phyloP scores from a whole-genome alignment of 1,139 yeast species.

The Candida glucosophila region DNA sequence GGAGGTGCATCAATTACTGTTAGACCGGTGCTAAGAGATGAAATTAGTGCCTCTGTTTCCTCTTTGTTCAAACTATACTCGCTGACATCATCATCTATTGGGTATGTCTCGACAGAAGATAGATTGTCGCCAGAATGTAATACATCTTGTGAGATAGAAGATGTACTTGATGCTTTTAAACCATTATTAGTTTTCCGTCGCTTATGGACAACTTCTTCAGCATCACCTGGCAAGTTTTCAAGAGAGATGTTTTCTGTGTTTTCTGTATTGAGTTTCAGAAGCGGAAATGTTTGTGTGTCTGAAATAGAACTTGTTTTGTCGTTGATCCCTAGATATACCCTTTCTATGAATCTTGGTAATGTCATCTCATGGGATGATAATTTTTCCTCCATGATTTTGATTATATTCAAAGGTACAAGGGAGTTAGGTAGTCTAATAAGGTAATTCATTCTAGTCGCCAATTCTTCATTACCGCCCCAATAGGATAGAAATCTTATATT shows the following conservation, averaged over 20 bases:
- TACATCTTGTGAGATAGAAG: too few species aligned
- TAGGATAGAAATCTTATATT: neutral
- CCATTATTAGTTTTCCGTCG: too few species aligned
- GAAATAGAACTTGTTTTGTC: too few species aligned
- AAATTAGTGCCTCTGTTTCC: too few species aligned
- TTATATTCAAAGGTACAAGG: neutral
- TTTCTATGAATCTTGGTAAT: slow-evolving; percentile 31
- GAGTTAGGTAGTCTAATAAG: slow-evolving; percentile 6
- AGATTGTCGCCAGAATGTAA: too few species aligned
- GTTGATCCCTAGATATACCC: slow-evolving; percentile 26
- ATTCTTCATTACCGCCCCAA: slow-evolving; percentile 2
- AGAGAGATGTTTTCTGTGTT: too few species aligned
- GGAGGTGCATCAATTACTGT: slow-evolving; percentile 7
- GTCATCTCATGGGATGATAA: too few species aligned
- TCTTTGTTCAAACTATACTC: slow-evolving; percentile 1
- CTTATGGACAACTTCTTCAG: too few species aligned
- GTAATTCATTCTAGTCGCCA: slow-evolving; percentile 3
- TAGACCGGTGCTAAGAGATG: slow-evolving; percentile 5
- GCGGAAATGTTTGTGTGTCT: too few species aligned
- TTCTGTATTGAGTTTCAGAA: too few species aligned
- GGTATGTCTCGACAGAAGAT: slow-evolving; percentile 1
- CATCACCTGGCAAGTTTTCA: too few species aligned
- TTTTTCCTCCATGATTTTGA: neutral
- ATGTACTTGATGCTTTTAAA: too few species aligned
- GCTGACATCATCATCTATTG: slow-evolving; percentile 1